Evolutionary conservation across 805 yeast genomes (phyloP).

Genomic region (Metschnikowia amazonensis): DNA sequence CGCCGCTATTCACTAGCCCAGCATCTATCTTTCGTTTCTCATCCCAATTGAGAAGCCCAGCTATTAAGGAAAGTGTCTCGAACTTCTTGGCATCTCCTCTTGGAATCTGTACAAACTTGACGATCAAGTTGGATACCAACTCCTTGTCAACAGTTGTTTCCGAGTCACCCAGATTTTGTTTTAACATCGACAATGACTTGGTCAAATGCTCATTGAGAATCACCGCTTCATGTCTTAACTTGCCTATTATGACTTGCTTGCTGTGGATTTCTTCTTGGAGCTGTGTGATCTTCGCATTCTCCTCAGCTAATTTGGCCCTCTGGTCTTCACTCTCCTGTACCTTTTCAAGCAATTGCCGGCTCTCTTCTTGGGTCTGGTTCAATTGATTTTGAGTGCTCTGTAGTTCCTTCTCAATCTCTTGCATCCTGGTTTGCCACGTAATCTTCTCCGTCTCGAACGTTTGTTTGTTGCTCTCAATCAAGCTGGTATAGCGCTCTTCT

Average conservation of each 20-base stretch:
- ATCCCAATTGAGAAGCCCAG: constrained; percentile 86
- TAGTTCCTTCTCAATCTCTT: constrained; percentile 1
- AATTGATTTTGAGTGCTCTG: constrained; percentile 6
- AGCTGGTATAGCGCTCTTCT: constrained; percentile 10
- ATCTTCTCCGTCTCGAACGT: constrained; percentile 8
- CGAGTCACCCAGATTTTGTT: constrained; percentile 57
- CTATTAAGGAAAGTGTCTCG: constrained; percentile 81
- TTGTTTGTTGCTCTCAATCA: constrained; percentile 3
- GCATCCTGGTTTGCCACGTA: not conserved
- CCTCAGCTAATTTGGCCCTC: constrained; percentile 15
- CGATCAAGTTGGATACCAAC: constrained; percentile 76
- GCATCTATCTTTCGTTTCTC: constrained; percentile 73
- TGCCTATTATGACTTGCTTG: constrained; percentile 79
- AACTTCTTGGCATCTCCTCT: constrained; percentile 93
- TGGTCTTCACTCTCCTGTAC: not conserved
- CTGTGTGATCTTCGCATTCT: constrained; percentile 38
- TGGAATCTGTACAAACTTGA: constrained; percentile 82
- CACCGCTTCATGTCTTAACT: constrained; percentile 90
- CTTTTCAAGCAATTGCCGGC: constrained; percentile 9
- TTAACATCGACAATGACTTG: constrained; percentile 83
- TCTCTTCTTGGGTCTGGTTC: constrained; percentile 3
- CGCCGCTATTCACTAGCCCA: constrained; percentile 49
- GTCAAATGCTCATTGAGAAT: constrained; percentile 90
- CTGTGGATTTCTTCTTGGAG: constrained; percentile 51
- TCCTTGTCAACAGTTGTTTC: constrained; percentile 83